A percentile compares a stretch with the other conserved stretches of the same genome.
Evolutionary conservation across 257 asterid genomes (phyloP).

Genomic region (Nicotiana attenuata): DNA sequence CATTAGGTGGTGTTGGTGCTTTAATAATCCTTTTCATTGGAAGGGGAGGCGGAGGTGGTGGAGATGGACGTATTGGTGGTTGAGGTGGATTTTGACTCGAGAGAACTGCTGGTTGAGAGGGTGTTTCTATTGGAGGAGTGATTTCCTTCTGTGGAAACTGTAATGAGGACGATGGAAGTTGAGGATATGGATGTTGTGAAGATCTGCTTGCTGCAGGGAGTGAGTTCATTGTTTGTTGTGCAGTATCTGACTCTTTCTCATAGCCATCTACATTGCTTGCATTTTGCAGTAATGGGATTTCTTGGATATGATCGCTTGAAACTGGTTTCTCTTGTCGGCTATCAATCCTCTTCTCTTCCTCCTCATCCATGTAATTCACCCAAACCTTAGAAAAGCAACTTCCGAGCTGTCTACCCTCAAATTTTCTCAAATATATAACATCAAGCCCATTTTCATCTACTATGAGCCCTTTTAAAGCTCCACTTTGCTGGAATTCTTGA

Average conservation of each 20-base stretch:
- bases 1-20: conserved; percentile 18
- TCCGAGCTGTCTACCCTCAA: conserved; percentile 28
- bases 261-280: conserved; percentile 17
- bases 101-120: not conserved
- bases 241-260: not conserved
- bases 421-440: conserved; percentile 50
- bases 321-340: conserved; percentile 29
- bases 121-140: not conserved
- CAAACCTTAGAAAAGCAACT: conserved; percentile 65
- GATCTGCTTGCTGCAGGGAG: conserved; percentile 3
- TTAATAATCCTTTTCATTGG: conserved; percentile 6
- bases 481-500: conserved; percentile 38
- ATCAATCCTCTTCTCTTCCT: conserved; percentile 42
- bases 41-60: conserved; percentile 30
- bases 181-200: conserved; percentile 1
- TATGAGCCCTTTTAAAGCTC: conserved; percentile 49
- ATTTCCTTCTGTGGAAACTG: conserved; percentile 8
- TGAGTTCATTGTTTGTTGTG: conserved; percentile 1
- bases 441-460: conserved; percentile 73
- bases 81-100: conserved; percentile 19
- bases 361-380: conserved; percentile 52
- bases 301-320: conserved; percentile 35
- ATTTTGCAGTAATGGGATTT: conserved; percentile 49
- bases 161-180: conserved; percentile 19
- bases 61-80: conserved; percentile 14